Evolutionary conservation across 2,329 filamentous ascomycete genomes (phyloP).

Genomic region (Colletotrichum sp.): DNA sequence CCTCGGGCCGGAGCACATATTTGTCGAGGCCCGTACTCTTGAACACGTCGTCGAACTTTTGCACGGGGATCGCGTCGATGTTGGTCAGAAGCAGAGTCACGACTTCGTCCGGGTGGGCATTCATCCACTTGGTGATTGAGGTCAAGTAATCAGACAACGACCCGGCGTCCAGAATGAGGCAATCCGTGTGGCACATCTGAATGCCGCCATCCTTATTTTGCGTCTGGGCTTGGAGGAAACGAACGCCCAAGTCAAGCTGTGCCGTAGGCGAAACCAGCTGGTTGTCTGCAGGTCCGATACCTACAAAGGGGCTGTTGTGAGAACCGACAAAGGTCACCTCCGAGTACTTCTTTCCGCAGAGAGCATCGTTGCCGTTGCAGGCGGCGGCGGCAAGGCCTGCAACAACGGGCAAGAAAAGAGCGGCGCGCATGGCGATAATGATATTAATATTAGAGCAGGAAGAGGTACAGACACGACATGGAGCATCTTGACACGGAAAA

Average conservation of each 20-base stretch:
- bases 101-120: slow-evolving; percentile 62
- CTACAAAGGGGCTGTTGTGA: slow-evolving; percentile 70
- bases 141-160: slow-evolving; percentile 58
- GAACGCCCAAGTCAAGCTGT: slow-evolving; percentile 66
- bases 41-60: slow-evolving; percentile 61
- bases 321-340: slow-evolving; percentile 66
- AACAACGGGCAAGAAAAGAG: slow-evolving; percentile 22
- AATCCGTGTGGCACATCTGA: slow-evolving; percentile 69
- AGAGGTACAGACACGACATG: not conserved
- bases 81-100: slow-evolving; percentile 70
- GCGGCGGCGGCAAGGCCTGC: slow-evolving; percentile 26
- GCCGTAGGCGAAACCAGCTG: slow-evolving; percentile 63
- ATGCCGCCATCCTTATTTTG: slow-evolving; percentile 57
- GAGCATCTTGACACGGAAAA: not conserved
- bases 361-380: slow-evolving; percentile 64
- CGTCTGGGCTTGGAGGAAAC: slow-evolving; percentile 69
- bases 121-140: slow-evolving; percentile 65
- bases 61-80: slow-evolving; percentile 59
- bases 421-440: not conserved
- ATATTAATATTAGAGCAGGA: not conserved
- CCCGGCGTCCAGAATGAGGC: slow-evolving; percentile 63
- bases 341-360: slow-evolving; percentile 63
- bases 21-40: slow-evolving; percentile 57
- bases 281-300: slow-evolving; percentile 57
- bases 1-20: slow-evolving; percentile 59